Evolutionary conservation across 305 asterid species (phyloP), one percentile per base, ranked within the genome.

Genomic region (Vinca major): DNA sequence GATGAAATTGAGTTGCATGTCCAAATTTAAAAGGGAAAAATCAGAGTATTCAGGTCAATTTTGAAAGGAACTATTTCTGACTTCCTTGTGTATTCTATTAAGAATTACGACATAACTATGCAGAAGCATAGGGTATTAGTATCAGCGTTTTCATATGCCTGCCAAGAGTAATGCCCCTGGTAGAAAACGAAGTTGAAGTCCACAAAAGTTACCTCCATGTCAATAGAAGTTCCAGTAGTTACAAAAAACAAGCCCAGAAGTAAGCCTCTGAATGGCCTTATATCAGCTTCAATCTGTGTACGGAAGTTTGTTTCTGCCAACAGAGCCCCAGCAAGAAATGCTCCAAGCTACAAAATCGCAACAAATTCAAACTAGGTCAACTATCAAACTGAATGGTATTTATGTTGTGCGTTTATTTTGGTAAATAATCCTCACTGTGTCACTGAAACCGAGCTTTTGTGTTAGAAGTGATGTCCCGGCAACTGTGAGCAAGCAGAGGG

Each of bases 201-300:
- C 61, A 61, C 5, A 58, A 8, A 10, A 9, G 65, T 72, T 83
- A 93, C 98, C 96, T 87, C 90, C 86, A 79, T 93, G 77, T 93
- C 99, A 72, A 93, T 85, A 70, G 99, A 93, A 80, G 95, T 82
- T 67, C 99, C 99, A 20, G 99, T 90, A 70, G 99, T 89, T 82
- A 93, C 96, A 72, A 93, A 93, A 80, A 93, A 93, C 78, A 93
- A 80, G 71, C 99, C 97, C 71, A 93, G 92, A 76, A 90, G 94
- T 75, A 93, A 83, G 74, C 99, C 97, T 81, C 97, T 81, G 80
- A 93, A 93, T 74, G 99, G 97, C 86, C 96, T 85, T 71, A 93
- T 93, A 81, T 93, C 99, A 74, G 97, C 99, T 85, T 93, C 99
- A 75, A 93, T 87, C 83, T 93, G 97, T 62, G 99, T 93, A 53